Base-by-base conservation (phyloP, 257 asterid species). In the Echites panduratus region DNA sequence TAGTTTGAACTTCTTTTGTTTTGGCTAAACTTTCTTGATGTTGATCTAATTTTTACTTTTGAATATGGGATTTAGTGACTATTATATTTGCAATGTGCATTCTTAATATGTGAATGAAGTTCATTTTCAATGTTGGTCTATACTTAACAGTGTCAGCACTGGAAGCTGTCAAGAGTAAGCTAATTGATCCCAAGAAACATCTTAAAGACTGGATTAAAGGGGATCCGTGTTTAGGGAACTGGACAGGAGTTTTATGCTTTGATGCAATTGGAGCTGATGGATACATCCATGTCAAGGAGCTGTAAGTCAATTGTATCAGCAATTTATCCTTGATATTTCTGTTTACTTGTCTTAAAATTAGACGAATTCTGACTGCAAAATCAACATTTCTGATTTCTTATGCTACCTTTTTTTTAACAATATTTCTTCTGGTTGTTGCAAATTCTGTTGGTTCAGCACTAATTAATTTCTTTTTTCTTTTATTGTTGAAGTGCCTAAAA, bases 221-320 rank as follows among this genome's bases (percentile, higher is more conserved):
- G 5, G 85, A 84, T 75, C 88, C 88, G 8, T 84, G 88, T 73
- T 45, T 68, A n/a, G 70, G 82, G 59, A 82, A 82, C 77, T 84
- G 88, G 88, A 82, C 85, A 17, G 86, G 88, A n/a, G 83, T 84
- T 66, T 20, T 75, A 44, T 84, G 86, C 72, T 81, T 59, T n/a
- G 49, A 65, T 68, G 69, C 16, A 9, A 27, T 45, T 66, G 79
- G 71, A 35, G 78, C 70, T 48, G 86, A 82, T 75, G 80, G 79
- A 26, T 73, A 75, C 78, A 75, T 80, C 47, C 88, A 79, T 78
- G 67, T 84, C 73, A 75, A 70, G 71, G 86, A 77, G 73, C 78
- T 84, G 88, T 84, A 82, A 45, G 86, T 66, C 61, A 59, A 56
- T 75, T 52, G 61, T 54, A 57, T 47, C 49, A n/a, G 9, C 62